Conservation (phyloP, 2,329 filamentous ascomycete genomes). For the Neofusicoccum sp. region DNA sequence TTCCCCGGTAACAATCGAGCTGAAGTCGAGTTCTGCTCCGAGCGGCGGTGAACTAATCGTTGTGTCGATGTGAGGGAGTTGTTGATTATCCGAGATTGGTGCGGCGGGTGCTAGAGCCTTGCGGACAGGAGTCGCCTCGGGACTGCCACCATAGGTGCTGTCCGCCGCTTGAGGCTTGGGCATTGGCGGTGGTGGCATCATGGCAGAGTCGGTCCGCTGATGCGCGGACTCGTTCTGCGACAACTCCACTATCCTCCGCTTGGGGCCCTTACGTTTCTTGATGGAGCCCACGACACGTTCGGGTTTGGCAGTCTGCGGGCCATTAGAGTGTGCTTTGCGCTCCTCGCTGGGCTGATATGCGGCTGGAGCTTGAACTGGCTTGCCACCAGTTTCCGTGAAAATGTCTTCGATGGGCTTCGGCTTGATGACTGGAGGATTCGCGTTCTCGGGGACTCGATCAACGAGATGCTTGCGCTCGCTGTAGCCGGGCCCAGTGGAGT, state of each 20-base stretch:
- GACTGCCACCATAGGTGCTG: constrained; percentile 26
- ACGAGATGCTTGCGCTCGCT: constrained; percentile 80
- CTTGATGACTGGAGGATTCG: constrained; percentile 75
- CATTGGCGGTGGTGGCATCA: constrained; percentile 10
- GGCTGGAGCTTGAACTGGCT: not conserved
- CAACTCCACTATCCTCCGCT: constrained; percentile 58
- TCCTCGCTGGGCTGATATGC: not conserved
- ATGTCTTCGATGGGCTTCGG: constrained; percentile 60
- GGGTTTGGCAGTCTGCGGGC: not conserved
- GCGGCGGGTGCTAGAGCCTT: constrained; percentile 9
- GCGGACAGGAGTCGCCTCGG: constrained; percentile 27
- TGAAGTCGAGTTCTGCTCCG: constrained; percentile 11
- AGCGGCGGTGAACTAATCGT: constrained; percentile 28
- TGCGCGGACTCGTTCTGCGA: constrained; percentile 42
- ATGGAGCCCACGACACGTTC: constrained; percentile 14
- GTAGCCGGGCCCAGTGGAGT: constrained; percentile 78
- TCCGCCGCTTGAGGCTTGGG: constrained; percentile 10
- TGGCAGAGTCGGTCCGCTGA: constrained; percentile 13
- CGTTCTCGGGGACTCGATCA: constrained; percentile 74
- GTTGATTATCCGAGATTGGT: constrained; percentile 1
- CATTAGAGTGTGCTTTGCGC: not conserved
- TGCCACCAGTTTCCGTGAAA: not conserved
- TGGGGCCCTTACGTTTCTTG: constrained; percentile 48
- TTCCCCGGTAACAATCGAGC: constrained; percentile 36
- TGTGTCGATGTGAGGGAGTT: constrained; percentile 21